These are phyloP conservation scores for Ilyonectria mors-panacis DNA, from an alignment of 2,329 filamentous ascomycete species.

Conservation along the genomic window DNA sequence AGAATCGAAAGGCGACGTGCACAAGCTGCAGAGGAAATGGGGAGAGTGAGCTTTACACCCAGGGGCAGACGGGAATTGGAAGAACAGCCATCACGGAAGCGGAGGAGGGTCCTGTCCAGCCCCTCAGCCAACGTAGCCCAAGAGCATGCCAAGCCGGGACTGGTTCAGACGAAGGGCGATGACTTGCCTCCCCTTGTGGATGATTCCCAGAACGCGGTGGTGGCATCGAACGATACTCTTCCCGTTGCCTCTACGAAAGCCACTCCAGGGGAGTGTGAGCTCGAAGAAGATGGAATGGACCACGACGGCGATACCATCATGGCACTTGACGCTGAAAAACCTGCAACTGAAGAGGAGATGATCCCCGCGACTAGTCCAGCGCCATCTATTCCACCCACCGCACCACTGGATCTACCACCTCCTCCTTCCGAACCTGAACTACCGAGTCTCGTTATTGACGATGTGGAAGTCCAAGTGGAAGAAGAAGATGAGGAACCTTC, in stretches of 20 bases:
- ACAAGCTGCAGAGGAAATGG: constrained; percentile 58
- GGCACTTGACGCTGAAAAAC: constrained; percentile 34
- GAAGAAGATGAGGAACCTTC: constrained; percentile 45
- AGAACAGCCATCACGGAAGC: constrained; percentile 49
- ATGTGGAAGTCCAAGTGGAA: constrained; percentile 28
- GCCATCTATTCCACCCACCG: constrained; percentile 47
- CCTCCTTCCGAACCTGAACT: constrained; percentile 53
- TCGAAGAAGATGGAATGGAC: constrained; percentile 26
- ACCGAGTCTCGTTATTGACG: constrained; percentile 48
- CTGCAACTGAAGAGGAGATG: constrained; percentile 51
- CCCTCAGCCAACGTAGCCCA: neutral
- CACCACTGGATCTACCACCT: constrained; percentile 34
- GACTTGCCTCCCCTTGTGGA: constrained; percentile 37
- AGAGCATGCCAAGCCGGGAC: neutral
- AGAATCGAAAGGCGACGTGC: constrained; percentile 57
- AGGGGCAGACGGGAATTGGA: constrained; percentile 37
- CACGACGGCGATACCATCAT: constrained; percentile 29
- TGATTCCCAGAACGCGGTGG: constrained; percentile 46
- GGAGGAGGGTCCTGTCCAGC: constrained; percentile 36
- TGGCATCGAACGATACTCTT: constrained; percentile 45
- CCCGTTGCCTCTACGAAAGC: constrained; percentile 52
- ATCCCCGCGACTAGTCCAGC: constrained; percentile 58
- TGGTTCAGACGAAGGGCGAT: constrained; percentile 24
- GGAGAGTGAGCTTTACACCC: constrained; percentile 56
- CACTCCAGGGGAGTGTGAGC: constrained; percentile 47